Evolutionary conservation across 1,139 yeast genomes (phyloP).

Genomic region (Geotrichum restrictum): DNA sequence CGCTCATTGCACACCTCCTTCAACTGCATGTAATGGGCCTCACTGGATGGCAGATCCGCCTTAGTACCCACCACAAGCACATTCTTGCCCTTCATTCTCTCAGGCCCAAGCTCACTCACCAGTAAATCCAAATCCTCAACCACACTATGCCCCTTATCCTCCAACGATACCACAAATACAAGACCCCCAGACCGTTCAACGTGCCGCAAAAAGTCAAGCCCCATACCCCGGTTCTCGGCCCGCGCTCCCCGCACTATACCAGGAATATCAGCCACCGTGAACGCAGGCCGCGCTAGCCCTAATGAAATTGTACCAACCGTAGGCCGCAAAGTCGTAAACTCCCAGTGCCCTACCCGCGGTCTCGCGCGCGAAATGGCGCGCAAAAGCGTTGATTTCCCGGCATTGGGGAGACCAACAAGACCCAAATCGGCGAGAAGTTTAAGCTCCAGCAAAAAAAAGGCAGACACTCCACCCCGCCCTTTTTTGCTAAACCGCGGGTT

Average conservation of each 20-base stretch:
- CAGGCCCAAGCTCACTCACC: slow-evolving; percentile 64
- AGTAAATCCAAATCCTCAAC: slow-evolving; percentile 57
- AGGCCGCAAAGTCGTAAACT: slow-evolving; percentile 89
- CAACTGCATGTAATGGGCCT: slow-evolving; percentile 46
- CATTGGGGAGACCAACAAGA: slow-evolving; percentile 90
- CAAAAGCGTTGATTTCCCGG: slow-evolving; percentile 87
- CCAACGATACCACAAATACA: slow-evolving; percentile 80
- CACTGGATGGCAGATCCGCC: slow-evolving; percentile 66
- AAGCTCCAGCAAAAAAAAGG: slow-evolving; percentile 71
- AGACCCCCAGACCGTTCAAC: slow-evolving; percentile 87
- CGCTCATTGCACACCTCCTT: slow-evolving; percentile 38
- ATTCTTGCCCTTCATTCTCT: slow-evolving; percentile 55
- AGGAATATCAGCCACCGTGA: slow-evolving; percentile 96
- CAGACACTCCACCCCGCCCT: slow-evolving; percentile 69
- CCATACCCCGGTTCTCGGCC: slow-evolving; percentile 77
- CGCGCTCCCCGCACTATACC: slow-evolving; percentile 89
- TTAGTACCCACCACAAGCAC: slow-evolving; percentile 83
- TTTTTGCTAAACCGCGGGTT: slow-evolving; percentile 83
- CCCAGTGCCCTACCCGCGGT: slow-evolving; percentile 96
- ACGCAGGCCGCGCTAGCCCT: slow-evolving; percentile 60
- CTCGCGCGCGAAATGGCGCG: slow-evolving; percentile 86
- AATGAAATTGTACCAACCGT: slow-evolving; percentile 80
- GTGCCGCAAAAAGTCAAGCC: slow-evolving; percentile 85
- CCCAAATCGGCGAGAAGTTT: slow-evolving; percentile 90
- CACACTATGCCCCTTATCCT: slow-evolving; percentile 35